These are phyloP conservation scores for Colletotrichum sp. DNA, from an alignment of 2,329 filamentous ascomycete species.

Conservation along the genomic window DNA sequence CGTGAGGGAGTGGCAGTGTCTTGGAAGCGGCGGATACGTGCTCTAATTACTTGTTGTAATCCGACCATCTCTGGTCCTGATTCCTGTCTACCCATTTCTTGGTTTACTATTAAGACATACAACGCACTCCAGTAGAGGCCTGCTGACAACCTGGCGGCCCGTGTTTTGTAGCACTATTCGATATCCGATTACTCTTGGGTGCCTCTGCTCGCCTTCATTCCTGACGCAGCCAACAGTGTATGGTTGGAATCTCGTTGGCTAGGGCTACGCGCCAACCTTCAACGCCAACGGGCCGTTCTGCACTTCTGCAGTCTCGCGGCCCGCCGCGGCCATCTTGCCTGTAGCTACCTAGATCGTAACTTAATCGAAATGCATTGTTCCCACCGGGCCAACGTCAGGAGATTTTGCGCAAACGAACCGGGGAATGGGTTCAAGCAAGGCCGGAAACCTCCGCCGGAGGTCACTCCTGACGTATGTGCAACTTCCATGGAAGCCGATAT, in stretches of 20 bases:
- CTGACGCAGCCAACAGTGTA: neutral
- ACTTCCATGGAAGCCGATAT: neutral
- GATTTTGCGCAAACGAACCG: neutral
- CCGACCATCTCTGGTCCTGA: neutral
- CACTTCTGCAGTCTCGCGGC: neutral
- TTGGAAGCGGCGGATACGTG: constrained; percentile 72
- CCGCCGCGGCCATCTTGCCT: neutral
- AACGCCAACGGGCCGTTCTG: neutral
- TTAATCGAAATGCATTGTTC: neutral
- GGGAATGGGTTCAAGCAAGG: neutral
- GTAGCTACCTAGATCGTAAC: neutral
- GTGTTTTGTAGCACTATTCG: neutral
- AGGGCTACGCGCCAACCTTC: neutral
- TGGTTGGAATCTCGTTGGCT: neutral
- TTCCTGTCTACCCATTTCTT: neutral
- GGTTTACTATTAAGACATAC: neutral
- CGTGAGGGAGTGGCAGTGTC: constrained; percentile 77
- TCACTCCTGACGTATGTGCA: neutral
- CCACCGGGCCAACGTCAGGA: neutral
- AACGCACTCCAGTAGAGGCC: neutral
- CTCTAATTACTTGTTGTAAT: constrained; percentile 40
- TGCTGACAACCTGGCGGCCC: neutral
- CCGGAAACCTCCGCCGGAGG: neutral
- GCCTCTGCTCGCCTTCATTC: neutral
- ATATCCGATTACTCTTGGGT: neutral